Conservation (phyloP, 2,329 filamentous ascomycete genomes). For the Pyrenophora graminea region DNA sequence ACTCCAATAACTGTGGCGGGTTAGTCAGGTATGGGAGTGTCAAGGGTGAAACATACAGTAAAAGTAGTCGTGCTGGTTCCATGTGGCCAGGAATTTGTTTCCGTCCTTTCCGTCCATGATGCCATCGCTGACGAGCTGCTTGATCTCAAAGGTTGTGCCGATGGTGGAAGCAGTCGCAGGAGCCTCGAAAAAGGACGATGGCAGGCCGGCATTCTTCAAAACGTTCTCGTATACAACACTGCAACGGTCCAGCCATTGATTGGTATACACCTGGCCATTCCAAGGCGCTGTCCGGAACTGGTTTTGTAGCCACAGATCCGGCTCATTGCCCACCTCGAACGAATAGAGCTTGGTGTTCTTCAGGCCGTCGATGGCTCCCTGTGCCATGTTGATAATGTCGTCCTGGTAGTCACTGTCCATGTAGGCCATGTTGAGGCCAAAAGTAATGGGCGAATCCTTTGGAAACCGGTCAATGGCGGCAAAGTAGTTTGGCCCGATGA, state of each 20-base stretch:
- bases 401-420: constrained; percentile 50
- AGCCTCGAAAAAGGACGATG: constrained; percentile 55
- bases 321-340: constrained; percentile 53
- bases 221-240: constrained; percentile 52
- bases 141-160: constrained; percentile 55
- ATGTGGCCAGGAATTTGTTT: constrained; percentile 48
- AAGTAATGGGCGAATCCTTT: constrained; percentile 55
- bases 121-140: constrained; percentile 47
- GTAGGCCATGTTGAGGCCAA: constrained; percentile 57
- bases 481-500: constrained; percentile 56
- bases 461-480: constrained; percentile 55
- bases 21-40: constrained; percentile 3
- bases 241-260: constrained; percentile 54
- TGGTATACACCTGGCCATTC: constrained; percentile 51
- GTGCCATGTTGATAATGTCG: constrained; percentile 50
- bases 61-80: constrained; percentile 61
- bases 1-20: constrained; percentile 50
- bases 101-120: constrained; percentile 47
- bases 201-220: constrained; percentile 48
- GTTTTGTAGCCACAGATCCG: constrained; percentile 51
- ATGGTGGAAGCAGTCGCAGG: constrained; percentile 57
- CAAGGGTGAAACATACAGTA: constrained; percentile 44
- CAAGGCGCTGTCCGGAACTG: constrained; percentile 52
- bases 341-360: constrained; percentile 48
- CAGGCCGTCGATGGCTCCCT: constrained; percentile 44